Evolutionary conservation across 192 early-diverging fungal genomes (phyloP), one percentile per base, ranked within the genome.

Genomic region (Linnemannia schmuckeri): DNA sequence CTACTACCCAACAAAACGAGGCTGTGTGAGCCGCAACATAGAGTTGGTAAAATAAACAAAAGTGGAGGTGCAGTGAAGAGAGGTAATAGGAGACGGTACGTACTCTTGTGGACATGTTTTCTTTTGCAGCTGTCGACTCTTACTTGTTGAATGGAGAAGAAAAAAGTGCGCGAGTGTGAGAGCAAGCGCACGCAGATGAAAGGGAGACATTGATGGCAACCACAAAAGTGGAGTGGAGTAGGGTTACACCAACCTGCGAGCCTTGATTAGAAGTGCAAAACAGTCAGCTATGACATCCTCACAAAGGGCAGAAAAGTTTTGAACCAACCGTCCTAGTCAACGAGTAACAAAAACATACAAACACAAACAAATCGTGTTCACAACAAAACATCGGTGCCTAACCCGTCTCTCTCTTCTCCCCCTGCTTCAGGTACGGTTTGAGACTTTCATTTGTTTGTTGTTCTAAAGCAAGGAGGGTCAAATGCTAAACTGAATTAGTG

Each of bases 101-200:
- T 63, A 63, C 61, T 33, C 27, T 30, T 33, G 1, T 7, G 5
- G 49, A 52, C 2, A 33, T 66, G 27, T 4, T 33, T 27, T 27
- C 24, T 30, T 13, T 24, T 66, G 61, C 61, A 66, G 61, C n/a
- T 66, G 61, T 66, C 61, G 30, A 66, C 61, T 66, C 61, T 66
- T 30, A 33, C 12, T 66, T 66, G 27, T 15, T 33, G 61, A 66
- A 33, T 30, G 55, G 55, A 27, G n/a, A 57, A 57, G 55, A 35
- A 66, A 33, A 27, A 33, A 15, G 61, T 33, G 30, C 27, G 49
- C 12, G 3, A 33, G 3, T 33, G 30, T 33, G 27, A 33, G 61
- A 33, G 61, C 1, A 49, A 49, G 13, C 44, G 44, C 44, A 15
- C 13, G 47, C 47, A 57, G 54, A 55, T 20, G 54, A 1, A 6